Conservation (phyloP, 2,329 filamentous ascomycete species). For the Pestalotiopsis sp. region DNA sequence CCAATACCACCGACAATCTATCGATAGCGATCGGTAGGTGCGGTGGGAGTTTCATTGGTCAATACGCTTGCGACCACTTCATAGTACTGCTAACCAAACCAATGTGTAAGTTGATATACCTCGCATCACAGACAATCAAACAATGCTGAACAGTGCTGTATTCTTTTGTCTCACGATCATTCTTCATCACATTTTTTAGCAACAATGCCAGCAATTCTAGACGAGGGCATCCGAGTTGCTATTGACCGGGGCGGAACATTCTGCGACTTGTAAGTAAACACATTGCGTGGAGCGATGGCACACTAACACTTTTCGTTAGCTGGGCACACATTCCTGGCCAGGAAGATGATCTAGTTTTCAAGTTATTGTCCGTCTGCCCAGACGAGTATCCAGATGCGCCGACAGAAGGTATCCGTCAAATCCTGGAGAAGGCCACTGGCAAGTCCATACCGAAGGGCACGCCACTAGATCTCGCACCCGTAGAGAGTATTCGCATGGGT, state of each 20-base stretch:
- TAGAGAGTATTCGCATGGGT: slow-evolving; percentile 65
- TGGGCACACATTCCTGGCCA: slow-evolving; percentile 66
- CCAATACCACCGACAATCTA: neutral
- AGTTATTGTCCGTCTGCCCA: slow-evolving; percentile 73
- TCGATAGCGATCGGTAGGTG: neutral
- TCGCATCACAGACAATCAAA: neutral
- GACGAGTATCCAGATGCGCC: slow-evolving; percentile 72
- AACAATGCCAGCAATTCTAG: neutral
- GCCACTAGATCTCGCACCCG: slow-evolving; percentile 6
- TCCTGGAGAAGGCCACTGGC: slow-evolving; percentile 64
- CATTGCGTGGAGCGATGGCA: slow-evolving; percentile 63
- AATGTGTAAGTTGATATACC: neutral
- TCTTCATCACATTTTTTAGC: neutral
- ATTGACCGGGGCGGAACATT: slow-evolving; percentile 71
- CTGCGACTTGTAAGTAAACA: slow-evolving; percentile 56
- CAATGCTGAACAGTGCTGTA: neutral
- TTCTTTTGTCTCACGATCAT: neutral
- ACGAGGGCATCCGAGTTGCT: slow-evolving; percentile 19
- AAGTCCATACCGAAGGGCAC: slow-evolving; percentile 48
- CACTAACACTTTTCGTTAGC: slow-evolving; percentile 37
- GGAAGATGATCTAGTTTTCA: slow-evolving; percentile 67
- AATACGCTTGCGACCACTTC: neutral
- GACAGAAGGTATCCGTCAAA: slow-evolving; percentile 68
- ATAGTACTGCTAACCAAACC: neutral
- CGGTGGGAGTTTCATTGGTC: neutral